Conservation (phyloP, 2,329 filamentous ascomycete species). For the Plenodomus biglobosus region DNA sequence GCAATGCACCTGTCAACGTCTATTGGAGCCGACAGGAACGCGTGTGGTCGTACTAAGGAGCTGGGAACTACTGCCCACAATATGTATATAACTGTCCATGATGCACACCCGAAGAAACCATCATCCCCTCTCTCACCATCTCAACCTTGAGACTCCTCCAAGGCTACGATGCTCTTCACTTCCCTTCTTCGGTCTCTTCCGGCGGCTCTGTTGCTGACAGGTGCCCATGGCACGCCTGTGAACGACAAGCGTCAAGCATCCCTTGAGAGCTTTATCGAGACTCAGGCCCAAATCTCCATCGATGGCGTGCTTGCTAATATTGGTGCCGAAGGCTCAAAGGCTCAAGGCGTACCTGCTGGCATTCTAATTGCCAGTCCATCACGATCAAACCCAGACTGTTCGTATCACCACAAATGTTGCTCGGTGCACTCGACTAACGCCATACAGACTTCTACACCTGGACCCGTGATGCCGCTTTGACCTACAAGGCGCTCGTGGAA, state of each 20-base stretch:
- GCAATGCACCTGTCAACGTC: conserved; percentile 9
- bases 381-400: conserved; percentile 57
- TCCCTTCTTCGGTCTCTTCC: conserved; percentile 15
- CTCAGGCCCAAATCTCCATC: conserved; percentile 52
- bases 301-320: conserved; percentile 59
- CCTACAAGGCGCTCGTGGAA: conserved; percentile 69
- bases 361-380: conserved; percentile 60
- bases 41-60: neutral
- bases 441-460: conserved; percentile 72
- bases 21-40: conserved; percentile 6
- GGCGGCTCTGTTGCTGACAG: conserved; percentile 13
- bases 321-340: conserved; percentile 54
- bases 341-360: conserved; percentile 52
- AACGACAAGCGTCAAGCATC: conserved; percentile 11
- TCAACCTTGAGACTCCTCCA: neutral
- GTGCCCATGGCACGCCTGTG: conserved; percentile 11
- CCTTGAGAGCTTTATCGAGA: conserved; percentile 42
- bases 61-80: neutral
- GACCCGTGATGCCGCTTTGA: conserved; percentile 73
- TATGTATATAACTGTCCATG: neutral
- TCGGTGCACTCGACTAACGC: neutral
- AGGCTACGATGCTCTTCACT: conserved; percentile 18
- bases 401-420: neutral
- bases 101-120: neutral
- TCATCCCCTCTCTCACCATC: conserved; percentile 6